Conservation (phyloP, 1,139 yeast genomes). For the Scheffersomyces titani region DNA sequence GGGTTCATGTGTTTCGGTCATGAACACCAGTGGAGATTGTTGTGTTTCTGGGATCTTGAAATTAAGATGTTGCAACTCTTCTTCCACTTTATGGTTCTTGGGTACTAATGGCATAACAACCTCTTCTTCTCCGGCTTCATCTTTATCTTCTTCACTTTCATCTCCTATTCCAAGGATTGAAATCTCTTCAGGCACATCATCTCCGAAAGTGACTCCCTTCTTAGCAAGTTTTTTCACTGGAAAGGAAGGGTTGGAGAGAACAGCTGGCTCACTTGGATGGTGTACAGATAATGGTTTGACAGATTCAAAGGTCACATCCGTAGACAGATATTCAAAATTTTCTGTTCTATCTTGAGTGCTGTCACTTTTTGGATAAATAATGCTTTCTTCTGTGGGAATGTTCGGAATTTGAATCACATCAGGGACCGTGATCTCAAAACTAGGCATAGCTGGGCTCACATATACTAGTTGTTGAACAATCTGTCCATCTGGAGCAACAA, state of each 20-base stretch:
- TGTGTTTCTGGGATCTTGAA: conserved; percentile 13
- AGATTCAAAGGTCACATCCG: conserved; percentile 22
- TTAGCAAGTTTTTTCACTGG: neutral
- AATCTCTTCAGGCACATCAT: neutral
- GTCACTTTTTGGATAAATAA: neutral
- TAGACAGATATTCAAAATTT: conserved; percentile 15
- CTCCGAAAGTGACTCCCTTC: neutral
- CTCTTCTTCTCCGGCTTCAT: conserved; percentile 6
- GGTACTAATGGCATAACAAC: conserved; percentile 32
- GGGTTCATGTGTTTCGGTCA: neutral
- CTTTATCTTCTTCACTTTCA: neutral
- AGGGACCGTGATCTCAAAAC: conserved; percentile 3
- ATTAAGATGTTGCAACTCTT: conserved; percentile 31
- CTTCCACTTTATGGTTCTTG: conserved; percentile 30
- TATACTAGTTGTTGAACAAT: neutral
- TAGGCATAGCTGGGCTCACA: conserved; percentile 3
- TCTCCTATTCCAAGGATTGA: neutral
- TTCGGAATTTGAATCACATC: neutral
- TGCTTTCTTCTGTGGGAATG: neutral
- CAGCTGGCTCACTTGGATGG: conserved; percentile 13
- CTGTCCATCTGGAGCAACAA: conserved; percentile 1
- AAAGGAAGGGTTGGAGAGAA: neutral
- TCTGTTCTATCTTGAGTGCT: conserved; percentile 9
- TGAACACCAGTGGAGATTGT: conserved; percentile 4
- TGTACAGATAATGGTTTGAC: conserved; percentile 28